Evolutionary conservation across 1,284 basidiomycete species (phyloP).

Genomic region (Volvariella volvacea): DNA sequence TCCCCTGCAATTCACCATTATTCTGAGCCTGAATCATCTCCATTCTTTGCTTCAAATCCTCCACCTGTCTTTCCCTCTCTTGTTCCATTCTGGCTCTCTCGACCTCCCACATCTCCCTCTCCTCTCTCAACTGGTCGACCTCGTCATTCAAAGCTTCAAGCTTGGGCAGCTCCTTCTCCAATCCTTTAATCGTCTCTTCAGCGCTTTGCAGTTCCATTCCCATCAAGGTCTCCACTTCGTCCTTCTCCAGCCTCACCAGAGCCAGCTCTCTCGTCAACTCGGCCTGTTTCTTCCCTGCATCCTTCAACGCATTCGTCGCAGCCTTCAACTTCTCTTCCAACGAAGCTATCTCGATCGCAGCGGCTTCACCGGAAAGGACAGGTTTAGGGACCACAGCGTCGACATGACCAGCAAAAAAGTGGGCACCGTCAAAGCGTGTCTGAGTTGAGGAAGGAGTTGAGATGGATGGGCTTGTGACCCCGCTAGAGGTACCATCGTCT

Average conservation of each 20-base stretch:
- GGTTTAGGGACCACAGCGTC: conserved; percentile 49
- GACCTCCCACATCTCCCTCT: conserved; percentile 47
- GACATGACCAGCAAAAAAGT: conserved; percentile 74
- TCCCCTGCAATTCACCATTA: conserved; percentile 29
- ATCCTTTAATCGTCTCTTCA: conserved; percentile 51
- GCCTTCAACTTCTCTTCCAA: conserved; percentile 57
- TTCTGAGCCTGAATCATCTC: conserved; percentile 39
- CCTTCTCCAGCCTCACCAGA: conserved; percentile 54
- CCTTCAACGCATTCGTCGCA: conserved; percentile 47
- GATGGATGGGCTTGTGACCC: conserved; percentile 44
- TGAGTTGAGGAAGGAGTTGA: conserved; percentile 41
- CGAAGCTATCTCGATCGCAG: conserved; percentile 32
- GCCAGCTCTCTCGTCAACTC: conserved; percentile 57
- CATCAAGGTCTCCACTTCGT: conserved; percentile 55
- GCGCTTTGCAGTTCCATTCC: conserved; percentile 58
- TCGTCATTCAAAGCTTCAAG: conserved; percentile 48
- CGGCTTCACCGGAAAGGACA: conserved; percentile 27
- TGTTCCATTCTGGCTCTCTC: conserved; percentile 40
- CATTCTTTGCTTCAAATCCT: conserved; percentile 36
- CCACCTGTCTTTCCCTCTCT: conserved; percentile 27
- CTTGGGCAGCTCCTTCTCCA: conserved; percentile 56
- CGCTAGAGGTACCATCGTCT: conserved; percentile 43
- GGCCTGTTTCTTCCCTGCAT: conserved; percentile 52
- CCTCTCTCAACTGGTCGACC: conserved; percentile 40
- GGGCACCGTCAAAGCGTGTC: conserved; percentile 69